Evolutionary conservation across 768 basidiomycete genomes (phyloP), one percentile per base, ranked within the genome.

Genomic region (Favolaschia claudopus): DNA sequence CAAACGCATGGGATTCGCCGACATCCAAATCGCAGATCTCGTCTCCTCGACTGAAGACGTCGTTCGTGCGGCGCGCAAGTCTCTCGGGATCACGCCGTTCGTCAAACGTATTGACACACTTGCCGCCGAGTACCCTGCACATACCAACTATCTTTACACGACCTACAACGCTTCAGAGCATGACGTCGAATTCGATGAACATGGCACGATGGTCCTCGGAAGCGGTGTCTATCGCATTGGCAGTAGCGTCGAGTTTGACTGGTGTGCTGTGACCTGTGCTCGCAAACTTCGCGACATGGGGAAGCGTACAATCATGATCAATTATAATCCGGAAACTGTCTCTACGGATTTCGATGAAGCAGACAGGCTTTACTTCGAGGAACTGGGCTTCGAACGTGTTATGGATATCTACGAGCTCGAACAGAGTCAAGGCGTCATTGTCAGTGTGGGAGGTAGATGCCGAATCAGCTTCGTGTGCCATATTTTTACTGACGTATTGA

Each of bases 401-500:
- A 98, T 99, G 96, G 97, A 99, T 75, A 99, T 99, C 68, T 99
- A 99, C 69, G 97, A 99, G 74, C 77, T 99, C 58, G 97, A 99
- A 72, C 84, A 86, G 31, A 91, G 97, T 1, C 86, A 91, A 50
- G 97, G 97, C 70, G 94, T 96, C 46, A 86, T 99, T 63, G 96
- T 99, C 72, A 95, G 92, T 68, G 96, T 99, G 28, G 97, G 97
- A 66, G 97, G 96, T 92, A 67, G 67, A 89, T 69, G 25, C 55
- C 33, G 27, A 9, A 32, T 27, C 32, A n/a, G 49, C 42, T n/a
- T 40, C 9, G 13, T 36, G 40, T 34, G 47, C 62, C 45, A 25
- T 28, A 66, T 7, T 19, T 53, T 42, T 38, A 44, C n/a, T 37
- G 33, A 37, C 22, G 37, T 45, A 43, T n/a, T n/a, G n/a, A n/a